Evolutionary conservation across 2,329 filamentous ascomycete species (phyloP), one percentile per base, ranked within the genome.

Genomic region (Cercospora sp.): DNA sequence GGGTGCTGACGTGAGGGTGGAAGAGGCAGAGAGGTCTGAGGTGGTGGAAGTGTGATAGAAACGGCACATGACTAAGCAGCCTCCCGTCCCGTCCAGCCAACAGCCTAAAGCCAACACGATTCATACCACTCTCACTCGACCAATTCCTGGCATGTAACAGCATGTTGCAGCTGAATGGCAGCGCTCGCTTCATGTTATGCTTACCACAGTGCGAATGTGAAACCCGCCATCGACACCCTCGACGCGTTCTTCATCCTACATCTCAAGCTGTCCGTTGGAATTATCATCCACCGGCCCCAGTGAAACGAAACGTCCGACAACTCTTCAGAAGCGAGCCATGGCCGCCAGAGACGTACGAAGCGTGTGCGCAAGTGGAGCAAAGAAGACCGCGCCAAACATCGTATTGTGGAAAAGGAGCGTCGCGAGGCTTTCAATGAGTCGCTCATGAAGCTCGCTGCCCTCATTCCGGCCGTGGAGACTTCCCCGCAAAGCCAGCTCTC

Each of bases 371-470:
- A 67, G 20, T 67, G 57, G 40, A 63, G 53, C 26, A 42, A 53
- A 36, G 53, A 59, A 9, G 68, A 69, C 16, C 42, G 69, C 48
- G 68, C 68, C 3, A 64, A 58, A 23, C 69, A 71, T 60, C 65
- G 60, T 3, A 55, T 69, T 20, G 64, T 71, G 23, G 69, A 71
- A 64, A 69, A 68, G 55, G 51, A 60, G 5, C 62, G 69, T 10
- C 60, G 69, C 12, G 69, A 71, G 51, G 69, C 68, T 18, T 71
- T 71, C 40, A 69, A 65, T 42, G 68, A 68, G 18, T 60, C 59
- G 12, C 61, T 69, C 4, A 42, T 71, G 57, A 42, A 67, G 36
- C 65, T 71, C 20, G 69, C 69, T 7, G 40, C 61, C 1, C 64
- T 71, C 16, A 31, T 69, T 23, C 69, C 69, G 18, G 40, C 51